phyloP scores from a whole-genome alignment of 2,329 filamentous ascomycete species.

The Aspergillus arachidicola region DNA sequence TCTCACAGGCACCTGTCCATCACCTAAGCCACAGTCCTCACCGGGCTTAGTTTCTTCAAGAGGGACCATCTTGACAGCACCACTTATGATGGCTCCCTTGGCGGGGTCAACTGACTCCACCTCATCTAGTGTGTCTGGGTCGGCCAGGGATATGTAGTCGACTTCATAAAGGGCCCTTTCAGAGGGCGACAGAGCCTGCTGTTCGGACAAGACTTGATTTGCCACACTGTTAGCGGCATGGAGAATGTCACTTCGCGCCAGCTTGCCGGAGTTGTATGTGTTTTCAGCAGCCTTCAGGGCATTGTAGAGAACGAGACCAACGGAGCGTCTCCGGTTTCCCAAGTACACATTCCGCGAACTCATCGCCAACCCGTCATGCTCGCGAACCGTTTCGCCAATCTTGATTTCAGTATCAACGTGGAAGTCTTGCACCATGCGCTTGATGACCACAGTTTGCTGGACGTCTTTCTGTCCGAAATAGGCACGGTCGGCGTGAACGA shows the following conservation, averaged over 20 bases:
- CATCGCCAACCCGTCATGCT: constrained; percentile 80
- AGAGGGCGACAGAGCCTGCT: constrained; percentile 61
- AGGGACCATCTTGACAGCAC: constrained; percentile 85
- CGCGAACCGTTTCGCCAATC: constrained; percentile 74
- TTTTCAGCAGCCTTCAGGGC: constrained; percentile 72
- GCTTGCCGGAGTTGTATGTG: constrained; percentile 59
- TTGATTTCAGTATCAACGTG: constrained; percentile 74
- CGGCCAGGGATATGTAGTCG: constrained; percentile 89
- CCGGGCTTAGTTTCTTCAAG: constrained; percentile 69
- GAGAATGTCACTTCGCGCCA: constrained; percentile 68
- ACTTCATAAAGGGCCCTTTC: constrained; percentile 75
- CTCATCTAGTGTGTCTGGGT: constrained; percentile 82
- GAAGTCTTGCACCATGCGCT: constrained; percentile 84
- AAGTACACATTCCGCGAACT: constrained; percentile 95
- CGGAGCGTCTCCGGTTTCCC: constrained; percentile 69
- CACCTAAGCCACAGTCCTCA: constrained; percentile 72
- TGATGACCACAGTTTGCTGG: constrained; percentile 91
- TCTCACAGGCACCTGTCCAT: constrained; percentile 73
- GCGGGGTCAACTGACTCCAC: constrained; percentile 68
- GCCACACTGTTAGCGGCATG: constrained; percentile 68
- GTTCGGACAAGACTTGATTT: constrained; percentile 58
- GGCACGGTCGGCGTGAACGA: constrained; percentile 73
- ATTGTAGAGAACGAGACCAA: constrained; percentile 71
- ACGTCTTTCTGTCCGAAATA: constrained; percentile 99
- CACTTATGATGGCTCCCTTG: constrained; percentile 81